phyloP scores from a whole-genome alignment of 306 rosid species.

The Medicago arabica region DNA sequence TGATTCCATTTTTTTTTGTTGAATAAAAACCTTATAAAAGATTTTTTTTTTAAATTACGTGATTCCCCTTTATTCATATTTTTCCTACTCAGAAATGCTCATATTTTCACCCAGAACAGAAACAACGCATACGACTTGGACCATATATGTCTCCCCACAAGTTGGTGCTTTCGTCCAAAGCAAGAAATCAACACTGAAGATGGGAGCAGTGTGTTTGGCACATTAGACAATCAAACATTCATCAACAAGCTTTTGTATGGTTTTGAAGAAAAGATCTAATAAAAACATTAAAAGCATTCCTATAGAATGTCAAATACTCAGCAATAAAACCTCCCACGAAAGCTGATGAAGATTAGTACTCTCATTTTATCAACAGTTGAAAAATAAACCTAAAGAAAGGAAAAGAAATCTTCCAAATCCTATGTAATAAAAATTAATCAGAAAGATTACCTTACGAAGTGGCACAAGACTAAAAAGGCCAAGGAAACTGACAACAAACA shows the following conservation, averaged over 20 bases:
- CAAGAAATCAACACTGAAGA: constrained; percentile 25
- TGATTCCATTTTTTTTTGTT: neutral
- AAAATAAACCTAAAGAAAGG: neutral
- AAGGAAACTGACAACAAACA: constrained; percentile 85
- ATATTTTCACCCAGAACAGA: neutral
- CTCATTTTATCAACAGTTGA: constrained; percentile 10
- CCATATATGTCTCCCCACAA: neutral
- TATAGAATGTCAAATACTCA: constrained; percentile 20
- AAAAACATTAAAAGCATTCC: constrained; percentile 2
- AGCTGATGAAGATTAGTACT: neutral
- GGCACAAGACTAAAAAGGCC: constrained; percentile 94
- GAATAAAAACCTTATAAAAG: constrained; percentile 9
- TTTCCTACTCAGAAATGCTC: neutral
- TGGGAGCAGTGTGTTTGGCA: constrained; percentile 20
- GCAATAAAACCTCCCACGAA: constrained; percentile 5
- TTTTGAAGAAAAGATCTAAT: neutral
- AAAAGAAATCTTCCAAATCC: constrained; percentile 1
- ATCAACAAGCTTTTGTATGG: neutral
- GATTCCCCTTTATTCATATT: neutral
- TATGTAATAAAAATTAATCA: neutral
- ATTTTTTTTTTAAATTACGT: constrained; percentile 18
- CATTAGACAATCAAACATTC: neutral
- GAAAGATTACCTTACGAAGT: constrained; percentile 78
- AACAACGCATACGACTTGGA: constrained; percentile 15
- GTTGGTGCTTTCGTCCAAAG: neutral